phyloP scores from a whole-genome alignment of 192 early-diverging fungal genomes.

The Mortierella hygrophila region DNA sequence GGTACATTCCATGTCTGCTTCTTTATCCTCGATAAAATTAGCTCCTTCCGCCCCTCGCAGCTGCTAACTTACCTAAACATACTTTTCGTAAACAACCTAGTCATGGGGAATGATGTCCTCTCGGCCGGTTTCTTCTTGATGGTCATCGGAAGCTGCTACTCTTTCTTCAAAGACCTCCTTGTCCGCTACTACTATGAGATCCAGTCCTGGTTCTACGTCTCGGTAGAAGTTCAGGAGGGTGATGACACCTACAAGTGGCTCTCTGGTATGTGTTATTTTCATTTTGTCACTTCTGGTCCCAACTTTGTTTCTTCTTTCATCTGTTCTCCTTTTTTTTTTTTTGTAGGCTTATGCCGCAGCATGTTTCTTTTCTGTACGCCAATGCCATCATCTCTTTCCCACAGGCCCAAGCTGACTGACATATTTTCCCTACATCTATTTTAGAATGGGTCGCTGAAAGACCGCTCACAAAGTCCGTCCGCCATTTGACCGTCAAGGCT shows the following conservation, averaged over 20 bases:
- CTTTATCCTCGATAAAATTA: no score
- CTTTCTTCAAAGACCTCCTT: slow-evolving; percentile 50
- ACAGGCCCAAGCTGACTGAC: not conserved
- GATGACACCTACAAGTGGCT: slow-evolving; percentile 54
- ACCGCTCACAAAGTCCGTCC: slow-evolving; percentile 50
- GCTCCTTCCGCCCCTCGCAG: not conserved
- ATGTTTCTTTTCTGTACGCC: not conserved
- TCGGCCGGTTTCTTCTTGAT: slow-evolving; percentile 55
- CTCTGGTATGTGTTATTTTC: slow-evolving; percentile 28
- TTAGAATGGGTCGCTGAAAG: slow-evolving; percentile 56
- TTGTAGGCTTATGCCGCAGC: not conserved
- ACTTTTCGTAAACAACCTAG: not conserved
- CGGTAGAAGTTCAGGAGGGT: slow-evolving; percentile 52
- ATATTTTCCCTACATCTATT: not conserved
- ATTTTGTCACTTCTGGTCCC: not conserved
- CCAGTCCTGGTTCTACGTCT: slow-evolving; percentile 54
- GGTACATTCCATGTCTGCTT: slow-evolving; percentile 4
- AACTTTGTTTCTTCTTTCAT: no score
- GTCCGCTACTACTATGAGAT: slow-evolving; percentile 46
- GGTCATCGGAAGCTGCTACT: slow-evolving; percentile 48
- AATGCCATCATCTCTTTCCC: not conserved
- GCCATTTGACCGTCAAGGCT: slow-evolving; percentile 54
- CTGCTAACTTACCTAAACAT: not conserved
- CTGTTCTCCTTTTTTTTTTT: not conserved
- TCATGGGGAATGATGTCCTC: slow-evolving; percentile 52